Evolutionary conservation across 306 rosid species (phyloP), one percentile per base, ranked within the genome.

Genomic region (Ormosia emarginata): DNA sequence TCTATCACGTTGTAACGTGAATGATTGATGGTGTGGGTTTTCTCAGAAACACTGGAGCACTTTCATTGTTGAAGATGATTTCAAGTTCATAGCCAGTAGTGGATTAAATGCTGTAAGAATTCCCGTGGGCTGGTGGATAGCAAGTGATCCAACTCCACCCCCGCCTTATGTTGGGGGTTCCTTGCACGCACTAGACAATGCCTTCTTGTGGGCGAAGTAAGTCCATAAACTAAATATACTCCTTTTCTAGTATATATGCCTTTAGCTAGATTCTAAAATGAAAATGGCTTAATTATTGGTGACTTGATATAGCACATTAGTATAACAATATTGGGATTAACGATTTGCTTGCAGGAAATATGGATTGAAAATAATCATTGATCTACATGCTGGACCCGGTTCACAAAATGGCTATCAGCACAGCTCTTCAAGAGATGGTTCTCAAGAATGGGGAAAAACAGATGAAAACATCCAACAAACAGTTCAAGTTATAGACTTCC

Each of bases 111-210:
- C 92, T 0, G 92, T 88, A 47, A 94, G 98, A 89, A 94, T 94
- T 11, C 98, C 97, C 2, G 89, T 94, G 6, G 98, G 98, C 0
- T 94, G 97, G 98, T 94, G 98, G 98, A 90, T 90, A 67, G 93
- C 97, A 47, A 92, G 90, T 44, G 94, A 88, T 43, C 98, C 98
- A 36, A 74, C 41, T 3, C 97, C 97, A 37, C 97, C 97, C 3
- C n/a, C 32, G 41, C 95, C 97, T 33, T 92, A 88, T 3, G 97
- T 92, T 29, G 92, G 87, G 3, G 98, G 98, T 15, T 94, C 97
- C 58, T 86, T 94, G 86, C 29, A 58, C 40, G 81, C 88, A 0
- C 84, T 94, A 4, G 98, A 92, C 83, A 77, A 89, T 14, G 98
- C 98, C 67, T 94, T 94, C 81, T 65, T 30, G 9, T 94, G 98